Percentiles rank a stretch among this genome's conserved stretches.
Evolutionary conservation across 2,329 filamentous ascomycete species (phyloP).

Genomic region (Phyllosticta capitalensis): DNA sequence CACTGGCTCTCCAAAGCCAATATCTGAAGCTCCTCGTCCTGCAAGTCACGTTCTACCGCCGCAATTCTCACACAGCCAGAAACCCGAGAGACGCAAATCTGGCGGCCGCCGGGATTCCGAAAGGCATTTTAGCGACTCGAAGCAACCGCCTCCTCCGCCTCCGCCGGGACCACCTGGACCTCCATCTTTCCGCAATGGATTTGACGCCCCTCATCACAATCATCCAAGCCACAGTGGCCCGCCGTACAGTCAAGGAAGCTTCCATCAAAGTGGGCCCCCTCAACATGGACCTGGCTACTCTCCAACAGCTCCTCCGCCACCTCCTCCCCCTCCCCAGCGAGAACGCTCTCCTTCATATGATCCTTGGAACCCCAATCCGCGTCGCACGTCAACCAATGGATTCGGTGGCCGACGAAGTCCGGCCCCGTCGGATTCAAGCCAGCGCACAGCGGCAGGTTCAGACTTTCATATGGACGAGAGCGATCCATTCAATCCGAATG

Average conservation of each 20-base stretch:
- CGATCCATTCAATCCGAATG: conserved; percentile 10
- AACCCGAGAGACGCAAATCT: not conserved
- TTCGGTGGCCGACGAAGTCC: conserved; percentile 20
- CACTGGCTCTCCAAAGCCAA: conserved; percentile 27
- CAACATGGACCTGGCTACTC: not conserved
- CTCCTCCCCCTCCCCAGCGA: conserved; percentile 16
- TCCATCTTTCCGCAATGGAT: not conserved
- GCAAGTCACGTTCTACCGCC: not conserved
- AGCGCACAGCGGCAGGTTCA: conserved; percentile 25
- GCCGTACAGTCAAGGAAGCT: not conserved
- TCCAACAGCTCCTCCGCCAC: conserved; percentile 12
- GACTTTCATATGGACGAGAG: conserved; percentile 22
- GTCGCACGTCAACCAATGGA: conserved; percentile 4
- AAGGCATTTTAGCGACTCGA: not conserved
- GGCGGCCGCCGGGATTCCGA: not conserved
- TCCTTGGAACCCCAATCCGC: conserved; percentile 17
- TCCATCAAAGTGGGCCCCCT: not conserved
- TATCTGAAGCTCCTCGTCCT: not conserved
- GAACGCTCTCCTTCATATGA: conserved; percentile 15
- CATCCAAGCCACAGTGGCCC: not conserved
- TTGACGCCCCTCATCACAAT: not conserved
- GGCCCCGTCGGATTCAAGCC: conserved; percentile 25
- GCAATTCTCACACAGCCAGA: not conserved
- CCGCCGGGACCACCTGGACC: not conserved
- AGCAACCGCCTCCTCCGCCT: not conserved